phyloP scores from a whole-genome alignment of 2,329 filamentous ascomycete genomes.

The Apiospora aurea region DNA sequence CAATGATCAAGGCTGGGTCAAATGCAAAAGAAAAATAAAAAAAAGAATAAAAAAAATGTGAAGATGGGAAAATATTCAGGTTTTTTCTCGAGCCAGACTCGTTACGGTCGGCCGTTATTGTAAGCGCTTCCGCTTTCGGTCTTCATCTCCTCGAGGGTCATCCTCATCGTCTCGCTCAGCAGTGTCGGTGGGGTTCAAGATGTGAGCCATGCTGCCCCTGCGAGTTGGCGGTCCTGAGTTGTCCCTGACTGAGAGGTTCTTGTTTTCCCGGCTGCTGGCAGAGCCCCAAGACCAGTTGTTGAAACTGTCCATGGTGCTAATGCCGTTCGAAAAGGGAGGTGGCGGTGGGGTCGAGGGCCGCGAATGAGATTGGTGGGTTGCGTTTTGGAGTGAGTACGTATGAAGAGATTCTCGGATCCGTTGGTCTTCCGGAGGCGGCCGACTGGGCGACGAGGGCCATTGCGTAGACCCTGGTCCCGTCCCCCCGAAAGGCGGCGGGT shows the following conservation, averaged over 20 bases:
- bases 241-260: slow-evolving; percentile 59
- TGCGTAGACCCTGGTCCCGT: slow-evolving; percentile 61
- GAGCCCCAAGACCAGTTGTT: slow-evolving; percentile 62
- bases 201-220: slow-evolving; percentile 68
- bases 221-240: slow-evolving; percentile 64
- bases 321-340: slow-evolving; percentile 56
- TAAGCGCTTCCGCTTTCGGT: slow-evolving; percentile 68
- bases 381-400: slow-evolving; percentile 57
- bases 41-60: not conserved
- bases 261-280: slow-evolving; percentile 53
- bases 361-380: slow-evolving; percentile 47
- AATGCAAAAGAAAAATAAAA: not conserved
- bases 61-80: not conserved
- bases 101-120: slow-evolving; percentile 42
- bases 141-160: slow-evolving; percentile 62
- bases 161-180: slow-evolving; percentile 63
- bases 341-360: slow-evolving; percentile 62
- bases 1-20: slow-evolving; percentile 20
- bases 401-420: slow-evolving; percentile 64
- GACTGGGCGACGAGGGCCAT: slow-evolving; percentile 63
- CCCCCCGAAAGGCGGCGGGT: slow-evolving; percentile 68
- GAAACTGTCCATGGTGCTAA: slow-evolving; percentile 56
- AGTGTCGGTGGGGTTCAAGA: slow-evolving; percentile 66
- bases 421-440: slow-evolving; percentile 58
- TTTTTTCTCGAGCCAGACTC: not conserved